A percentile compares a stretch with the other conserved stretches of the same genome.
phyloP scores from a whole-genome alignment of 768 basidiomycete genomes.

The Kwoniella bestiolae region DNA sequence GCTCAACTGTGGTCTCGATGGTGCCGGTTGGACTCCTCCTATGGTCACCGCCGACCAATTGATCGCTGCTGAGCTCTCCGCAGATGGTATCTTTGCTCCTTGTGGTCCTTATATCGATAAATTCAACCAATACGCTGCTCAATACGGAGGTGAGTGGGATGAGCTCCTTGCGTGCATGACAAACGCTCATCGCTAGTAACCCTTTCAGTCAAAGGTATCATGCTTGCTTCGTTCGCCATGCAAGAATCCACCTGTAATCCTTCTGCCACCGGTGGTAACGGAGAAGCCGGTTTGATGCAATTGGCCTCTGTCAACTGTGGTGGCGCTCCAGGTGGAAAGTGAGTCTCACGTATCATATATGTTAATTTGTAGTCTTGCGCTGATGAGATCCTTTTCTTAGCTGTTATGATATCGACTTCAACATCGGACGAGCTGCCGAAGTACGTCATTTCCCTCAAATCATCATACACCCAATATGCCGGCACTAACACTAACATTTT shows the following conservation, averaged over 20 bases:
- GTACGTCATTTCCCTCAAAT: slow-evolving; percentile 16
- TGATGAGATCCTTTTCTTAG: slow-evolving; percentile 18
- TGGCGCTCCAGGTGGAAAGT: slow-evolving; percentile 28
- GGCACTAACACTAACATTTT: not conserved
- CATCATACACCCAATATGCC: not conserved
- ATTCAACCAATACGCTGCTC: slow-evolving; percentile 47
- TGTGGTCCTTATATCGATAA: slow-evolving; percentile 52
- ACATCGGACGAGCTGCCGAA: slow-evolving; percentile 68
- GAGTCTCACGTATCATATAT: not conserved
- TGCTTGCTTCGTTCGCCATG: slow-evolving; percentile 85
- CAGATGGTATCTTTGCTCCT: slow-evolving; percentile 46
- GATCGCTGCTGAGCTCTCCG: slow-evolving; percentile 40
- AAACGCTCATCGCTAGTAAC: slow-evolving; percentile 59
- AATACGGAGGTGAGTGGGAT: slow-evolving; percentile 42
- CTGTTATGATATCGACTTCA: slow-evolving; percentile 62
- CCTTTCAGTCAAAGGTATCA: slow-evolving; percentile 59
- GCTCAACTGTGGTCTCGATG: slow-evolving; percentile 75
- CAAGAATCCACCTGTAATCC: slow-evolving; percentile 81
- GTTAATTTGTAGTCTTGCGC: not conserved
- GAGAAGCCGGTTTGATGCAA: slow-evolving; percentile 88
- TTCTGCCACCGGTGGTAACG: slow-evolving; percentile 69
- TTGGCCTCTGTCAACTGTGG: slow-evolving; percentile 77
- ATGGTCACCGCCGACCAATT: slow-evolving; percentile 63
- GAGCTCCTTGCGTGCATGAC: not conserved
- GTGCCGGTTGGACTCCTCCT: slow-evolving; percentile 74